Conservation (phyloP, 23 red algal species). For the Gracilaria vermiculophylla region DNA sequence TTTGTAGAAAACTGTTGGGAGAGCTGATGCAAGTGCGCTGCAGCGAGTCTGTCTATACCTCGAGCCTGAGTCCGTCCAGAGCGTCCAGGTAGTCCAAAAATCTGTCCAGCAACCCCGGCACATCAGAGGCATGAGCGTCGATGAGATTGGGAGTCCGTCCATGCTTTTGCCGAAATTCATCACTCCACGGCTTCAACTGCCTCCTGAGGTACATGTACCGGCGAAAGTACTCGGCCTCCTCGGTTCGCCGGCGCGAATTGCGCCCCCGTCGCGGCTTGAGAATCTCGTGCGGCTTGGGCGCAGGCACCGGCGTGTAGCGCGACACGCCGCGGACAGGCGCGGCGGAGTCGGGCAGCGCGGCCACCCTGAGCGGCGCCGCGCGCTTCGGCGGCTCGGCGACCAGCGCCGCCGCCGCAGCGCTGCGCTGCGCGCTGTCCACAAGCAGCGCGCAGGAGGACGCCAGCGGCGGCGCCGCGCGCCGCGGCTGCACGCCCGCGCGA, state of each 20-base stretch:
- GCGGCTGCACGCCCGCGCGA: not conserved
- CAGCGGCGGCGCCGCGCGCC: not conserved
- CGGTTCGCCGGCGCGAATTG: constrained; percentile 27
- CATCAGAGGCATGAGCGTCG: constrained; percentile 44
- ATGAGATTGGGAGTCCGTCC: constrained; percentile 60
- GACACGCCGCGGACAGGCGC: not conserved
- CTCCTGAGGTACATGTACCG: constrained; percentile 62
- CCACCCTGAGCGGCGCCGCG: not conserved
- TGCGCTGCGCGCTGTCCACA: no score
- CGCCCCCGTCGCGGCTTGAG: constrained; percentile 26
- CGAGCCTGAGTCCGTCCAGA: constrained; percentile 31
- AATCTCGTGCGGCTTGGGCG: constrained; percentile 35
- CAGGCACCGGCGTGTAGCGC: constrained; percentile 23
- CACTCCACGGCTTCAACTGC: constrained; percentile 69
- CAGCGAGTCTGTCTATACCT: not conserved
- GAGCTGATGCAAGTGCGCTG: no score
- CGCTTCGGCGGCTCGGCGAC: not conserved
- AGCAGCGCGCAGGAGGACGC: no score
- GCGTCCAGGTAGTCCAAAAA: constrained; percentile 67
- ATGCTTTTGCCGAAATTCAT: constrained; percentile 41
- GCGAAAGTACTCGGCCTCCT: constrained; percentile 42
- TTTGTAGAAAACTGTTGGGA: not conserved
- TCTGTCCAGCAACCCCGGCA: constrained; percentile 57
- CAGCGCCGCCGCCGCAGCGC: no score
- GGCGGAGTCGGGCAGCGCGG: not conserved